A percentile compares a stretch with the other conserved stretches of the same genome.
These are phyloP conservation scores for Cutaneotrichosporon cutaneum DNA, from an alignment of 1,284 basidiomycete species.

Conservation along the genomic window DNA sequence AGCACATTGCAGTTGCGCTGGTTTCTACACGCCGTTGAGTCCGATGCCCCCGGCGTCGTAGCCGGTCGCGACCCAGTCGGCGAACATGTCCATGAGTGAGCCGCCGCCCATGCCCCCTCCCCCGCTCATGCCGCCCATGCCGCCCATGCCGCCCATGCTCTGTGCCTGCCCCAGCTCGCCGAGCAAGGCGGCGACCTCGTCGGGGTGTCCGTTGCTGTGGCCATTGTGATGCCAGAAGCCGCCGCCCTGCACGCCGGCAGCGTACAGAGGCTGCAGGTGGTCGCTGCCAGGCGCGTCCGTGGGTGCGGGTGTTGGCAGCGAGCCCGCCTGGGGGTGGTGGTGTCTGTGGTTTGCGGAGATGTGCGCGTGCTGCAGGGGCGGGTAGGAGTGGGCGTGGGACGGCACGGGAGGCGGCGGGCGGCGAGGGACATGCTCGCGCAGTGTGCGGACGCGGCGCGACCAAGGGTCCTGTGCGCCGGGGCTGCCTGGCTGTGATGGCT, in stretches of 20 bases:
- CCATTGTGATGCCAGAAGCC: conserved; percentile 3
- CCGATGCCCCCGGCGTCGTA: conserved; percentile 12
- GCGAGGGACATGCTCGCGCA: conserved; percentile 14
- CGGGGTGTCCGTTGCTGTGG: conserved; percentile 11
- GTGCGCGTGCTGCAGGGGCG: neutral
- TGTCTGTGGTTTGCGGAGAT: neutral
- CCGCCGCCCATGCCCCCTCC: neutral
- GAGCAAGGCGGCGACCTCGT: conserved; percentile 17
- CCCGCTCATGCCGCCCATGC: no score
- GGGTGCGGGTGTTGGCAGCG: conserved; percentile 7
- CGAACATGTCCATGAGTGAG: conserved; percentile 14
- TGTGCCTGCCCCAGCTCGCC: conserved; percentile 13
- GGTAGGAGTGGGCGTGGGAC: neutral
- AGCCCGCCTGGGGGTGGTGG: neutral
- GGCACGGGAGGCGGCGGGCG: conserved; percentile 7
- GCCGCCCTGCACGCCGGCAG: neutral
- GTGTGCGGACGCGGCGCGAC: conserved; percentile 16
- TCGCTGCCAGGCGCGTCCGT: conserved; percentile 2
- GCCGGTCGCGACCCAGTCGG: conserved; percentile 22
- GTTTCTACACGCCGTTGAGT: neutral
- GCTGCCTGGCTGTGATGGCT: conserved; percentile 18
- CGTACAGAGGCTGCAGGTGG: conserved; percentile 10
- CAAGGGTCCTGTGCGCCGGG: conserved; percentile 19
- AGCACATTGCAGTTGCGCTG: neutral
- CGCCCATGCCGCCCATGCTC: conserved; percentile 1